Evolutionary conservation across 2,329 filamentous ascomycete species (phyloP).

Genomic region (Teratosphaeria gauchensis): DNA sequence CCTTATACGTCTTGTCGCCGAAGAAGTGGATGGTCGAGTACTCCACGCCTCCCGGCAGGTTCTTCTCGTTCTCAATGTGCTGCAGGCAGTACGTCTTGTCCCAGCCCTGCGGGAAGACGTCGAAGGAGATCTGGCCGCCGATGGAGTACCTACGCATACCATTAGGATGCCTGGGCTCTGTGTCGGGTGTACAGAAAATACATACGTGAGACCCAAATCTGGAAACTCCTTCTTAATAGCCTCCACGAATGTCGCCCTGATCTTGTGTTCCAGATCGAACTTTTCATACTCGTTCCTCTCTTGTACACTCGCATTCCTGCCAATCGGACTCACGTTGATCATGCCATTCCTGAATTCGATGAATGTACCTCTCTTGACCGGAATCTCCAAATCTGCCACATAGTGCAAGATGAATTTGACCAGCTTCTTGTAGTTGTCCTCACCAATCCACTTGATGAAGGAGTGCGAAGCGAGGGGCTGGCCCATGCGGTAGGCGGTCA

Average conservation of each 20-base stretch:
- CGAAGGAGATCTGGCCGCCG: slow-evolving; percentile 95
- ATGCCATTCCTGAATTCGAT: slow-evolving; percentile 86
- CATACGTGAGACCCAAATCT: slow-evolving; percentile 74
- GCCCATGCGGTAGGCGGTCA: slow-evolving; percentile 81
- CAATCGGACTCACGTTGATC: slow-evolving; percentile 76
- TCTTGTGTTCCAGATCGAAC: slow-evolving; percentile 68
- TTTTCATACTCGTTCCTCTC: slow-evolving; percentile 76
- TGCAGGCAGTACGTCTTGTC: slow-evolving; percentile 96
- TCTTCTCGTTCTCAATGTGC: slow-evolving; percentile 73
- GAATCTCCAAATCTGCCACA: slow-evolving; percentile 73
- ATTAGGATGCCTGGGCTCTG: slow-evolving; percentile 1
- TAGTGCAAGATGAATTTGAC: slow-evolving; percentile 70
- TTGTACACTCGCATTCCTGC: slow-evolving; percentile 70
- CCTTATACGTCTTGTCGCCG: slow-evolving; percentile 84
- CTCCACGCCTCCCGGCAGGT: slow-evolving; percentile 53
- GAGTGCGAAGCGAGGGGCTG: slow-evolving; percentile 63
- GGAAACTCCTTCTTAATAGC: slow-evolving; percentile 71
- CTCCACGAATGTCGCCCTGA: slow-evolving; percentile 67
- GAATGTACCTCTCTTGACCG: slow-evolving; percentile 75
- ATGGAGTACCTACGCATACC: slow-evolving; percentile 63
- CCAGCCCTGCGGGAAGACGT: slow-evolving; percentile 94
- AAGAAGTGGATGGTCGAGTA: slow-evolving; percentile 96
- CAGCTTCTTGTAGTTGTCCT: slow-evolving; percentile 72
- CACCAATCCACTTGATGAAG: slow-evolving; percentile 89
- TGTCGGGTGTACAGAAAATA: slow-evolving; percentile 13